Base-by-base conservation (phyloP, 768 basidiomycete species). In the Suillus fuscotomentosus region DNA sequence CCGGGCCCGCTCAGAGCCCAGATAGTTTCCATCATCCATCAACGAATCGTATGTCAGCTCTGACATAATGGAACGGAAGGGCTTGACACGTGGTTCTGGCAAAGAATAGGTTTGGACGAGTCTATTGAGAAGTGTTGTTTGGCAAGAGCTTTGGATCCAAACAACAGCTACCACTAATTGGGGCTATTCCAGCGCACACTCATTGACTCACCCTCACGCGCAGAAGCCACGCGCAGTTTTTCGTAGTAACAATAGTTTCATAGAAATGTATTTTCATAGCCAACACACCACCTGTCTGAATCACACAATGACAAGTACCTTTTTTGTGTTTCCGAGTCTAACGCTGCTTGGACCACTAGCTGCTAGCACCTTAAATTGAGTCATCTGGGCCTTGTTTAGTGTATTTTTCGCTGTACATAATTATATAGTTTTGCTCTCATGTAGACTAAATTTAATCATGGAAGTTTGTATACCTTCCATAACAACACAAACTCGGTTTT, bases 21-120 rank as follows among this genome's bases (percentile, higher is more conserved):
- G 72, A 70, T 90, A 91, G 73, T 86, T 87, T 10, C 88, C 89
- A 83, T 93, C 92, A 77, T 93, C 91, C 68, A 86, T 80, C 50
- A 94, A 83, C 3, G 84, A 89, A 68, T 94, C 92, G 65, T 86
- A 83, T 0, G 90, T 91, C 66, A 92, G 82, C 68, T 92, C 92
- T 2, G 90, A 70, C 91, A 92, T 92, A 66, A 36, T 78, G 70
- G 43, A 60, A 41, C 27, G 8, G 42, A 60, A 55, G 41, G 55
- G 31, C 38, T n/a, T 27, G 60, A 34, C 22, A 45, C 42, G 60
- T 34, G 38, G 56, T 65, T 41, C 39, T 60, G 57, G 42, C 62
- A 57, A 51, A 36, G 63, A 65, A 66, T 59, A 61, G 54, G 65
- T 72, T 72, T 71, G 61, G 63, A 36, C 36, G 38, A 38, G 14